Evolutionary conservation across 2,329 filamentous ascomycete genomes (phyloP), one percentile per base, ranked within the genome.

Genomic region (Pezicula radicicola): DNA sequence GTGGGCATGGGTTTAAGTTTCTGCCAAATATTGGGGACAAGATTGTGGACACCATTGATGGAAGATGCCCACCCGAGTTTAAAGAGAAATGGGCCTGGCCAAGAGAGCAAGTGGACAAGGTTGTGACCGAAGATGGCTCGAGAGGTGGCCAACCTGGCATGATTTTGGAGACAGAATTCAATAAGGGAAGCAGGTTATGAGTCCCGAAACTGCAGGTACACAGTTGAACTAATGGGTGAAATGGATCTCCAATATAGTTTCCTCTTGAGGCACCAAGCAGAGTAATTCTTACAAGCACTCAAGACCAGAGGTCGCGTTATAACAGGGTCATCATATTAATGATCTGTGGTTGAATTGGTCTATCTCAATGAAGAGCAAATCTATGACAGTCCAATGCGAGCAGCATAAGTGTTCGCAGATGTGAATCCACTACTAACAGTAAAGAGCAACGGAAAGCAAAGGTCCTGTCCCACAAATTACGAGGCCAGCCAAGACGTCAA

Each of bases 61-160:
- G 66, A 2, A 64, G 56, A 8, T 61, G 68, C 8, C 55, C 67
- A 33, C 58, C 64, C 27, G 72, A 76, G 47, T 74, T 83, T 59
- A 68, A 65, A 53, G 65, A 72, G n/a, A 77, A 77, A 57, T 85
- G 82, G 81, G 63, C 56, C 47, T 82, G 79, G 77, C 73, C 74
- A 55, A 60, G 55, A 55, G 69, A 63, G 60, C 43, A 28, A 16
- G 60, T 61, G 7, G 56, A 57, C 30, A 50, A 58, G 18, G 57
- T 61, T 19, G 55, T 63, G 36, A 64, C 62, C 6, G 58, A 66
- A 27, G 65, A 68, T 60, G 65, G 65, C 6, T 61, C 55, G 36
- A 43, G 65, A 42, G 64, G 64, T 4, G 64, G 65, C 4, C 46
- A 40, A 44, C 52, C 55, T 8, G 64, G 63, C 2, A 55, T 66